A percentile compares a stretch with the other conserved stretches of the same genome.
Evolutionary conservation across 208 protist genomes (phyloP).

Genomic region (Trypanosoma cruzi): DNA sequence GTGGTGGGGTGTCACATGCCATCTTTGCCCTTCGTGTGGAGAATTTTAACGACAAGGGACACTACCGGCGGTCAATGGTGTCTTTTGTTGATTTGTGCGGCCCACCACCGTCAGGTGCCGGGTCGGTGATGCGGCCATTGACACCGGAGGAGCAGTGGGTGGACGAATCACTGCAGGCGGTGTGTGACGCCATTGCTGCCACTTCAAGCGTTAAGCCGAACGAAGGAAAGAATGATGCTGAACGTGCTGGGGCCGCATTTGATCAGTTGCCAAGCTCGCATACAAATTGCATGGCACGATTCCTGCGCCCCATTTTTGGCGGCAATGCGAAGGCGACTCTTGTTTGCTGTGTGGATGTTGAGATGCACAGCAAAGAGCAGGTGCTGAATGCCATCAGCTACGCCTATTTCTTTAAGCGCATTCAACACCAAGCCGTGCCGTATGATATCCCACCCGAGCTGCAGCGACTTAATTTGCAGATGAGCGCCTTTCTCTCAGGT

Average conservation of each 20-base stretch:
- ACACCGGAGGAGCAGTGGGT: constrained; percentile 23
- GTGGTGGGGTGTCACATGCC: constrained; percentile 22
- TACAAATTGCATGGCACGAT: constrained; percentile 35
- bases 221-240: background rate
- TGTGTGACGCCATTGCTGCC: constrained; percentile 33
- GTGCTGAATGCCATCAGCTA: constrained; percentile 33
- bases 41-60: constrained; percentile 34
- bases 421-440: constrained; percentile 41
- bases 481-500: constrained; percentile 24
- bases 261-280: constrained; percentile 11
- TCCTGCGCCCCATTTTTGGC: constrained; percentile 60
- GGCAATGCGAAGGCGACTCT: constrained; percentile 58
- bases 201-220: constrained; percentile 3
- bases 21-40: constrained; percentile 35
- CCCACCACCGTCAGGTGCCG: background rate
- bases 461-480: constrained; percentile 30
- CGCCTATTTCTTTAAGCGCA: constrained; percentile 45
- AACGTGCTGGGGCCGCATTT: constrained; percentile 7
- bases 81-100: constrained; percentile 35
- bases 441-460: constrained; percentile 56
- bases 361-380: constrained; percentile 21
- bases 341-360: constrained; percentile 21
- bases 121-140: background rate
- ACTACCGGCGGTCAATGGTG: constrained; percentile 28
- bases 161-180: constrained; percentile 11